Percentiles rank a stretch among this genome's conserved stretches.
Evolutionary conservation across 2,329 filamentous ascomycete species (phyloP).

Genomic region (Cladobotryum protrusum): DNA sequence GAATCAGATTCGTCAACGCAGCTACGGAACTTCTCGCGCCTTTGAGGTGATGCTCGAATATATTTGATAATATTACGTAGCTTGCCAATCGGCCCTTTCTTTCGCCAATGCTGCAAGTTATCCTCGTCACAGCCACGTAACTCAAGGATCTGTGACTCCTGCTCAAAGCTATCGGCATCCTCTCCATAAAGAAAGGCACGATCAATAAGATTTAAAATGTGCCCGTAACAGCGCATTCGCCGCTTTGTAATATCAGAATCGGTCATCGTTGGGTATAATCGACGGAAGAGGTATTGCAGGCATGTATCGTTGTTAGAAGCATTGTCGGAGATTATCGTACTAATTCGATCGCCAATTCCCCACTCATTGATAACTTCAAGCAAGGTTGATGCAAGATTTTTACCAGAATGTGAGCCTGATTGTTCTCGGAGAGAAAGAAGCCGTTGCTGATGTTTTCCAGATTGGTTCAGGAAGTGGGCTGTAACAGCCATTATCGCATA

Average conservation of each 20-base stretch:
- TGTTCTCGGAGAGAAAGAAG: background rate
- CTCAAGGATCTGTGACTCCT: background rate
- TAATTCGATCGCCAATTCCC: background rate
- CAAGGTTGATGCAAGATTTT: background rate
- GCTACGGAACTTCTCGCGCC: background rate
- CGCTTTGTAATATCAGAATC: too few species aligned
- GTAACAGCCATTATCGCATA: background rate
- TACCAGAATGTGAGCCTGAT: background rate
- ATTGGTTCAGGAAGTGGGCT: background rate
- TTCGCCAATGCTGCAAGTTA: background rate
- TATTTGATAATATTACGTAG: constrained; percentile 5
- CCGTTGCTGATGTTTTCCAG: background rate
- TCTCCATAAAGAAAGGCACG: constrained; percentile 1
- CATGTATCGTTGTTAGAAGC: too few species aligned
- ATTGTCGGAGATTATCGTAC: background rate
- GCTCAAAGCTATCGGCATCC: background rate
- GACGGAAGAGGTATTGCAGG: too few species aligned
- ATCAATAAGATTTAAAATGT: background rate
- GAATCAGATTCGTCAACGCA: background rate
- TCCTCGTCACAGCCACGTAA: background rate
- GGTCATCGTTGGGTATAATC: too few species aligned
- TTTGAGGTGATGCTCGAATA: background rate
- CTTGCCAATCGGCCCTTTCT: background rate
- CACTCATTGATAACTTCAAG: background rate
- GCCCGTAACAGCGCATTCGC: constrained; percentile 1